These are phyloP conservation scores for Macrocystidia cucumis DNA, from an alignment of 1,284 basidiomycete genomes.

Conservation along the genomic window DNA sequence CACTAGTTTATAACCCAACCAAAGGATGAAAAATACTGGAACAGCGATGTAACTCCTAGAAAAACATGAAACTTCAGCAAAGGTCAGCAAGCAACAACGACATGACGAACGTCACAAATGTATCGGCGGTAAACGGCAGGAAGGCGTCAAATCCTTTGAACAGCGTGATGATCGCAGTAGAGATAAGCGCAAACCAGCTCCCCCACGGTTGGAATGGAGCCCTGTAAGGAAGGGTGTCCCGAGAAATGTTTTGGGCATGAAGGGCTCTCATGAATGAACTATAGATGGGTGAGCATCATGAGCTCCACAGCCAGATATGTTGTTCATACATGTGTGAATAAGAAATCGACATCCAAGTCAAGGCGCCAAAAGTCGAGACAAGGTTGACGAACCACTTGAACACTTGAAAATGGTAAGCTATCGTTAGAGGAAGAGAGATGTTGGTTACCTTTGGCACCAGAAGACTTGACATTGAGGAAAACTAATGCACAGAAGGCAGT, in stretches of 20 bases:
- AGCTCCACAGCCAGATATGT: background rate
- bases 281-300: slow-evolving; percentile 1
- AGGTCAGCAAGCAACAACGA: slow-evolving; percentile 4
- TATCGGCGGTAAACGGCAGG: slow-evolving; percentile 48
- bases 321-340: slow-evolving; percentile 55
- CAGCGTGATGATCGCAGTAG: slow-evolving; percentile 53
- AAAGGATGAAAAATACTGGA: slow-evolving; percentile 48
- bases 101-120: slow-evolving; percentile 49
- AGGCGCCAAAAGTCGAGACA: slow-evolving; percentile 61
- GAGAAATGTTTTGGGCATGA: slow-evolving; percentile 54
- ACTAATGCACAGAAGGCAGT: slow-evolving; percentile 49
- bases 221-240: slow-evolving; percentile 60
- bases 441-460: slow-evolving; percentile 39
- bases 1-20: slow-evolving; percentile 49
- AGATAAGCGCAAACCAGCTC: slow-evolving; percentile 52
- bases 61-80: slow-evolving; percentile 4
- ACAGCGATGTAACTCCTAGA: slow-evolving; percentile 43
- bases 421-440: slow-evolving; percentile 1
- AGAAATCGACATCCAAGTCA: slow-evolving; percentile 70
- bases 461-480: slow-evolving; percentile 52
- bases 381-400: slow-evolving; percentile 71
- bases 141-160: slow-evolving; percentile 72
- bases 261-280: slow-evolving; percentile 66
- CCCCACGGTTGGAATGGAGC: slow-evolving; percentile 62
- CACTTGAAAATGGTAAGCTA: slow-evolving; percentile 24